Evolutionary conservation across 1,284 basidiomycete species (phyloP).

Genomic region (Chiua sp.): DNA sequence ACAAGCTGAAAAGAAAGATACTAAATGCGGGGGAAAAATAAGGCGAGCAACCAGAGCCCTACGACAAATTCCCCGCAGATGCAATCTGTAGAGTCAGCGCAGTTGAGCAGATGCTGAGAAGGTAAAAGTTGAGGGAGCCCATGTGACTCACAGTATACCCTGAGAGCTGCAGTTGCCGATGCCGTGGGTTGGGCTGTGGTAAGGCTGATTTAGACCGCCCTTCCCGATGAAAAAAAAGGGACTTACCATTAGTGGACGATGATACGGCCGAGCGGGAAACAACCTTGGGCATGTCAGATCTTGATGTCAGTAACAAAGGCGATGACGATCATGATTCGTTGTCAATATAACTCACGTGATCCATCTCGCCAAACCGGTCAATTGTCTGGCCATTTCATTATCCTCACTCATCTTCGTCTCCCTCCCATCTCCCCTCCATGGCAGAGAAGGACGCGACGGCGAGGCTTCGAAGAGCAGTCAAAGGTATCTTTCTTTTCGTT

Average conservation of each 20-base stretch:
- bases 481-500: constrained; percentile 51
- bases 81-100: constrained; percentile 58
- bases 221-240: constrained; percentile 5
- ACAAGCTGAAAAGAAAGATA: constrained; percentile 61
- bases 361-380: constrained; percentile 15
- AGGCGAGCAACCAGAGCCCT: constrained; percentile 36
- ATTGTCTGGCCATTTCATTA: constrained; percentile 36
- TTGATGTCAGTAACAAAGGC: not conserved
- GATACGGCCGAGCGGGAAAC: constrained; percentile 82
- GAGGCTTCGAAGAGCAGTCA: constrained; percentile 78
- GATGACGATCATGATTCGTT: constrained; percentile 9
- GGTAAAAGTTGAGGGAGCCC: constrained; percentile 5
- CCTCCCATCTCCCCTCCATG: constrained; percentile 50
- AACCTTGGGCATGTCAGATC: constrained; percentile 72
- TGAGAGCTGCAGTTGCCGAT: constrained; percentile 75
- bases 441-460: constrained; percentile 81
- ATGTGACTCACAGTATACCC: constrained; percentile 72
- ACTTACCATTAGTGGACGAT: constrained; percentile 77
- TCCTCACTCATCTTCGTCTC: constrained; percentile 25
- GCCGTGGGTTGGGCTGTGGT: constrained; percentile 73
- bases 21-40: constrained; percentile 6
- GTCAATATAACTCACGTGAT: constrained; percentile 34
- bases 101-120: constrained; percentile 12
- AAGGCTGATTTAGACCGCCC: constrained; percentile 8
- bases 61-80: constrained; percentile 87